Evolutionary conservation across 768 basidiomycete species (phyloP), one percentile per base, ranked within the genome.

Genomic region (Coprinellus micaceus): DNA sequence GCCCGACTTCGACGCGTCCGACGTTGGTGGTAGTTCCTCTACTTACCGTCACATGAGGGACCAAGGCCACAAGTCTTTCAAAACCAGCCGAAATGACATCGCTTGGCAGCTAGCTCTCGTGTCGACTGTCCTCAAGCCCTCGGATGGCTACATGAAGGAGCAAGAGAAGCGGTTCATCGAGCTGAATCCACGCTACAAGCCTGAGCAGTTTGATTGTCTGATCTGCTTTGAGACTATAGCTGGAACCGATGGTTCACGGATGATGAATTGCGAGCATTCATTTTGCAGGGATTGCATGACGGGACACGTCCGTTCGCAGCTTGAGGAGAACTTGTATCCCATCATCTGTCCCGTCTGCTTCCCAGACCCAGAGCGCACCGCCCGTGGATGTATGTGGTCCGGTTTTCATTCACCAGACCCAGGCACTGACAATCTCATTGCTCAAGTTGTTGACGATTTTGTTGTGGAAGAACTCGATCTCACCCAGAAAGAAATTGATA

Each of bases 211-310:
- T 24, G 56, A 57, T 12, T 57, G 56, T 26, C 43, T 57, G 7
- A 43, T 57, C 7, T 57, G 56, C 43, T 57, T 57, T 19, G 56
- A 57, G 43, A 57, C 37, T 15, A 45, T 57, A 17, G 36, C 40
- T 25, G 50, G 56, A 17, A 49, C 22, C 7, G 56, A 57, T 41
- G 56, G 56, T 4, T 39, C 56, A 17, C 48, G 56, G 17, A 33
- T 51, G 41, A 57, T 40, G 25, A 41, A 52, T 19, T 57, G 56
- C 46, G 56, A 57, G 41, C 56, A 57, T 46, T 48, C 49, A 12
- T 57, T 57, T 29, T 57, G 56, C 40, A 43, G 43, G 43, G 50
- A 52, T 22, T 57, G 56, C 21, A 21, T 52, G 25, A 25, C 3
- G 26, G 56, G 56, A 4, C 56, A 57, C 40, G 29, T 57, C n/a